Percentiles rank a stretch among this genome's conserved stretches.
These are phyloP conservation scores for Botryotinia calthae DNA, from an alignment of 2,329 filamentous ascomycete genomes.

Conservation along the genomic window DNA sequence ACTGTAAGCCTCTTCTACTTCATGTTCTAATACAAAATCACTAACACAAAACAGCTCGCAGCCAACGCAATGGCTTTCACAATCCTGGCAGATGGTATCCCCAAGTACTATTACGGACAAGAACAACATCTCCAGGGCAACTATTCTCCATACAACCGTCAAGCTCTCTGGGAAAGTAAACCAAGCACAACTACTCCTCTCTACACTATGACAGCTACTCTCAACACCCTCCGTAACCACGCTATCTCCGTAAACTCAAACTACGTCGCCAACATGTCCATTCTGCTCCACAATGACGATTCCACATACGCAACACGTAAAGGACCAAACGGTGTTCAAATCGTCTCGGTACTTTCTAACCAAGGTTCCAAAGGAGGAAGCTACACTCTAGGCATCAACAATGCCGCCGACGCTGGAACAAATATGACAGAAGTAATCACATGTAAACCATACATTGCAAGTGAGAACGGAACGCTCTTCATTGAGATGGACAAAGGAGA, in stretches of 20 bases:
- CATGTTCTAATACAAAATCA: not conserved
- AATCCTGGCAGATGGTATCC: slow-evolving; percentile 50
- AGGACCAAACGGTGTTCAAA: slow-evolving; percentile 23
- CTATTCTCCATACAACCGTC: slow-evolving; percentile 43
- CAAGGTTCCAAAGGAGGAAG: slow-evolving; percentile 33
- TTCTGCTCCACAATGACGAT: slow-evolving; percentile 23
- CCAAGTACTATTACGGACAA: slow-evolving; percentile 53
- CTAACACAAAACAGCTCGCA: slow-evolving; percentile 34
- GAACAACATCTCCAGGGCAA: slow-evolving; percentile 48
- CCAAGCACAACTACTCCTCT: slow-evolving; percentile 41
- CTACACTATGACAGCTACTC: slow-evolving; percentile 40
- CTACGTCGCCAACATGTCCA: slow-evolving; percentile 23
- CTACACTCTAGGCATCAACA: slow-evolving; percentile 13
- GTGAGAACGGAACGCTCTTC: slow-evolving; percentile 6
- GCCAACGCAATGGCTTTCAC: slow-evolving; percentile 49
- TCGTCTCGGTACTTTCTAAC: slow-evolving; percentile 41
- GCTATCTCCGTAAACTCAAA: slow-evolving; percentile 19
- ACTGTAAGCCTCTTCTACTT: slow-evolving; percentile 14
- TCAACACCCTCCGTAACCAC: slow-evolving; percentile 27
- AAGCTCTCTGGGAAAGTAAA: slow-evolving; percentile 44
- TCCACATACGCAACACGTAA: slow-evolving; percentile 26
- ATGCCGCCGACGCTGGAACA: slow-evolving; percentile 19
- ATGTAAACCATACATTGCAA: slow-evolving; percentile 16
- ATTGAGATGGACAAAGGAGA: slow-evolving; percentile 9
- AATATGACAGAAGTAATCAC: slow-evolving; percentile 24